These are phyloP conservation scores for Penicillium paxilli DNA, from an alignment of 495 filamentous ascomycete species.

Conservation along the genomic window DNA sequence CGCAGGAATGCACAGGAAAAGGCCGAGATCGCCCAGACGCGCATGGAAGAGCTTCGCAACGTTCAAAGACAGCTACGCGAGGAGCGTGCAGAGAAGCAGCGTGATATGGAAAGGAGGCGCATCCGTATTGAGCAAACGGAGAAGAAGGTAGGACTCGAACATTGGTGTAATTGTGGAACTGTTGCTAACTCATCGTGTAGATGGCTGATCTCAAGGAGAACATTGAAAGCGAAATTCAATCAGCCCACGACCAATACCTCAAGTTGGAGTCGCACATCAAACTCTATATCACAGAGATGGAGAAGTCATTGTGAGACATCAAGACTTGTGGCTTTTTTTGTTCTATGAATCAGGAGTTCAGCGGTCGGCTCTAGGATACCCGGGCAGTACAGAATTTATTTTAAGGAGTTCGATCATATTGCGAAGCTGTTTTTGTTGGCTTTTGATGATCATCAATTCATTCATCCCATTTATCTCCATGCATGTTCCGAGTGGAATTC, in stretches of 20 bases:
- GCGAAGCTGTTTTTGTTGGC: conserved; percentile 6
- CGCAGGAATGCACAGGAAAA: conserved; percentile 77
- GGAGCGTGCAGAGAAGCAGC: conserved; percentile 79
- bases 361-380: conserved; percentile 45
- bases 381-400: conserved; percentile 31
- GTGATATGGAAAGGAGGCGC: conserved; percentile 86
- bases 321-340: conserved; percentile 20
- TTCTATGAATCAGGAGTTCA: conserved; percentile 38
- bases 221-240: conserved; percentile 88
- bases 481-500: conserved; percentile 40
- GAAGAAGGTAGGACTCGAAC: conserved; percentile 74
- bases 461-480: conserved; percentile 1
- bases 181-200: conserved; percentile 44
- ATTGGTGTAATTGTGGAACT: neutral
- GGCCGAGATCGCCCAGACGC: conserved; percentile 71
- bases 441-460: conserved; percentile 9
- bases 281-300: conserved; percentile 98
- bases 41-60: conserved; percentile 85
- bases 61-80: conserved; percentile 80
- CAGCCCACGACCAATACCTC: conserved; percentile 86
- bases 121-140: conserved; percentile 96
- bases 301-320: conserved; percentile 70
- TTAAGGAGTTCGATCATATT: conserved; percentile 24
- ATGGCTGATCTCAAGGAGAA: conserved; percentile 97
- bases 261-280: conserved; percentile 97